Conservation (phyloP, 2,329 filamentous ascomycete species). For the Apiospora sp. region DNA sequence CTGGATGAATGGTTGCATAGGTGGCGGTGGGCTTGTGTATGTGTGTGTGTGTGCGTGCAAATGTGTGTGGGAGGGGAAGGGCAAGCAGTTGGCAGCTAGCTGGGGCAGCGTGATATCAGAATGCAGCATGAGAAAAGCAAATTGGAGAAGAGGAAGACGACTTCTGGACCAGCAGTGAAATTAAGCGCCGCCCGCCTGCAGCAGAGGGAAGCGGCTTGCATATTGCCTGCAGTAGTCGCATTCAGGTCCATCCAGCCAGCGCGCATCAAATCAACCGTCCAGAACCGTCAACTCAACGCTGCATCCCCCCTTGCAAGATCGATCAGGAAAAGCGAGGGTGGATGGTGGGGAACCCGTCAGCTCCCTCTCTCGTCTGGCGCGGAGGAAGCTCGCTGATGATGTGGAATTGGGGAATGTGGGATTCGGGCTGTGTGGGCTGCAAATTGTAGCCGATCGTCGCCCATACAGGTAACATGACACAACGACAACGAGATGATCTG, state of each 20-base stretch:
- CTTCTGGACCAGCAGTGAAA: slow-evolving; percentile 16
- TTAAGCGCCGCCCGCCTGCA: slow-evolving; percentile 22
- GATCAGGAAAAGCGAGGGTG: slow-evolving; percentile 10
- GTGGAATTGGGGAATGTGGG: background rate
- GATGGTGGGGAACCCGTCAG: background rate
- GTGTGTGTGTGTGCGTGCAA: background rate
- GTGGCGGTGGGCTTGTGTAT: background rate
- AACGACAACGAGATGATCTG: background rate
- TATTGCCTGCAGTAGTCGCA: slow-evolving; percentile 21
- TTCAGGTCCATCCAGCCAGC: background rate
- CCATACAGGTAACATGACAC: background rate
- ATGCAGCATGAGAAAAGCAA: slow-evolving; percentile 1
- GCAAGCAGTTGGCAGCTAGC: background rate
- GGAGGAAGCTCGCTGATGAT: background rate
- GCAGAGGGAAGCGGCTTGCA: slow-evolving; percentile 18
- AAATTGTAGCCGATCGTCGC: slow-evolving; percentile 7
- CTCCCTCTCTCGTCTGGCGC: background rate
- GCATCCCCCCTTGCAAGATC: slow-evolving; percentile 8
- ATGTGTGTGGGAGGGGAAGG: background rate
- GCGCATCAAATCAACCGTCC: background rate
- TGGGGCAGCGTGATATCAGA: slow-evolving; percentile 9
- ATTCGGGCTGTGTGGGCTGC: background rate
- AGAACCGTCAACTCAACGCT: background rate
- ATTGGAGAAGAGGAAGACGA: background rate
- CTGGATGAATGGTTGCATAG: background rate